Conservation (phyloP, 139 green algal species). For the Micromonas pusilla region DNA sequence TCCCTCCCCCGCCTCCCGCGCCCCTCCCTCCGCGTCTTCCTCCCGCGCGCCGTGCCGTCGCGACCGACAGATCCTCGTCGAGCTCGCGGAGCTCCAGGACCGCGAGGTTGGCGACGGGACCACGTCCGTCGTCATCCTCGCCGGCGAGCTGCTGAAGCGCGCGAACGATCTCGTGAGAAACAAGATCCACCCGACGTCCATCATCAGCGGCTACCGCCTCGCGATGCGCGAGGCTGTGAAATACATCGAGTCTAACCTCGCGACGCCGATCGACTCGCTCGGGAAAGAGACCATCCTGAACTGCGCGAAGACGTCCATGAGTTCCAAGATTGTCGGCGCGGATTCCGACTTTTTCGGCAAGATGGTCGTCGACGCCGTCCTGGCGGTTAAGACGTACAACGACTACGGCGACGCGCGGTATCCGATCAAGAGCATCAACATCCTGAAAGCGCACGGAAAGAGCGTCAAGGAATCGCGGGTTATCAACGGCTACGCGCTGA, state of each 20-base stretch:
- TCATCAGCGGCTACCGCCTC: constrained; percentile 92
- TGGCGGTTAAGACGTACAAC: constrained; percentile 21
- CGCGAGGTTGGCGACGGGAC: constrained; percentile 97
- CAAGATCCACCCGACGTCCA: constrained; percentile 96
- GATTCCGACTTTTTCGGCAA: constrained; percentile 82
- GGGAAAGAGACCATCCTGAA: constrained; percentile 77
- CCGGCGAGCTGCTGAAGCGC: constrained; percentile 89
- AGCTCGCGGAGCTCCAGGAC: constrained; percentile 96
- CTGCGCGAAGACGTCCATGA: constrained; percentile 85
- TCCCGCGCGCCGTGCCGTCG: neutral
- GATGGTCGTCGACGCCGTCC: constrained; percentile 41
- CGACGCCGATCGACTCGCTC: constrained; percentile 66
- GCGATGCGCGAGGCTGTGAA: constrained; percentile 91
- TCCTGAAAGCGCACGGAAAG: constrained; percentile 96
- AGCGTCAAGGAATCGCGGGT: constrained; percentile 71
- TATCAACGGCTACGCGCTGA: constrained; percentile 93
- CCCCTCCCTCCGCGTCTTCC: too few species aligned
- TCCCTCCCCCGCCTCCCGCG: too few species aligned
- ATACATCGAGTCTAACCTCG: constrained; percentile 81
- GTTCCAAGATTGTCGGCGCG: constrained; percentile 81
- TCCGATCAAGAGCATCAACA: constrained; percentile 91
- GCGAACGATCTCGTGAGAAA: constrained; percentile 88
- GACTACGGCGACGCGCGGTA: constrained; percentile 47
- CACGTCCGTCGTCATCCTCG: constrained; percentile 95
- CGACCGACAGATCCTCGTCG: constrained; percentile 86